phyloP scores from a whole-genome alignment of 106 monocot genomes.

The Chionographis japonica region DNA sequence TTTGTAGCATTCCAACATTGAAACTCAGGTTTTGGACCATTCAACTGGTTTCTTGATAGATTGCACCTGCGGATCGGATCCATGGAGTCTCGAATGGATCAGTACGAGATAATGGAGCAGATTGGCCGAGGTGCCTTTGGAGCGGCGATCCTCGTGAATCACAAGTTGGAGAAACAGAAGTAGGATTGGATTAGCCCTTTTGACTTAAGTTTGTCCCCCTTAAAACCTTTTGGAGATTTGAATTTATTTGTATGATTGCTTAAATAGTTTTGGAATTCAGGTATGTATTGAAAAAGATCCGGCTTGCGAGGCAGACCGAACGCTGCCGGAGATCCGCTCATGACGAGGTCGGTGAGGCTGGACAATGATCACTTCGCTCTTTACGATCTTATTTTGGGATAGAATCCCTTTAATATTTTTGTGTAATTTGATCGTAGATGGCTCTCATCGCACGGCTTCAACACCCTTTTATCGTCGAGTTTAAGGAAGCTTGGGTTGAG shows the following conservation, averaged over 20 bases:
- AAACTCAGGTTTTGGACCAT: background rate
- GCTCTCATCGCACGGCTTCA: conserved; percentile 92
- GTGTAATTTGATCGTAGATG: conserved; percentile 46
- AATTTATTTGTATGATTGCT: background rate
- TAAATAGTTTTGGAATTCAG: conserved; percentile 22
- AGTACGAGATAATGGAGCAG: conserved; percentile 99
- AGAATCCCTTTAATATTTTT: background rate
- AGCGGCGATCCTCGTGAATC: conserved; percentile 94
- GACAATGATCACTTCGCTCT: background rate
- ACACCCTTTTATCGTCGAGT: conserved; percentile 94
- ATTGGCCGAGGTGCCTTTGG: conserved; percentile 99
- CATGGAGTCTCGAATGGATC: conserved; percentile 95
- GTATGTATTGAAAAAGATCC: conserved; percentile 97
- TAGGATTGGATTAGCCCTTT: conserved; percentile 6
- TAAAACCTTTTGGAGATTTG: conserved; percentile 3
- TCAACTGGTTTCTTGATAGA: no score
- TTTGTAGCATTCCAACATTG: background rate
- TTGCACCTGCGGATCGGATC: conserved; percentile 6
- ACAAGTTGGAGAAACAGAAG: conserved; percentile 93
- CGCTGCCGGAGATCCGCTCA: conserved; percentile 93
- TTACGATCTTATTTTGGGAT: background rate
- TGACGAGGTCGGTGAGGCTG: conserved; percentile 61
- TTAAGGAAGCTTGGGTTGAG: conserved; percentile 99
- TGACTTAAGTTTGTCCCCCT: background rate
- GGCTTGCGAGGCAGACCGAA: conserved; percentile 94